phyloP scores from a whole-genome alignment of 1,284 basidiomycete species.

The Somion occarium region DNA sequence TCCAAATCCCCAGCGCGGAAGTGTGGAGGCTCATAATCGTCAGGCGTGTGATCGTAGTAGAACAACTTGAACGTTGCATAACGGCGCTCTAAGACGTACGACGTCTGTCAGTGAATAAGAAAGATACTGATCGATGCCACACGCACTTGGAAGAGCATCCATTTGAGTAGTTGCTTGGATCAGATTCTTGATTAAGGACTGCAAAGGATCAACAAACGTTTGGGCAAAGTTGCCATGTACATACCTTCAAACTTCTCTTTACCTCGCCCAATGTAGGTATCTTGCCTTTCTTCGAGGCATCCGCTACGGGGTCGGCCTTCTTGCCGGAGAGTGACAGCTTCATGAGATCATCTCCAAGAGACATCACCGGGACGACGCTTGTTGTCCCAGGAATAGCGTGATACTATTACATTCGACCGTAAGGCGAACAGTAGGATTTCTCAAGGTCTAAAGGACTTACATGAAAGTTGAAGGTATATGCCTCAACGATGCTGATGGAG shows the following conservation, averaged over 20 bases:
- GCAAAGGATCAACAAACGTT: conserved; percentile 2
- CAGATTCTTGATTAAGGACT: conserved; percentile 68
- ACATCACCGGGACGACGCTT: conserved; percentile 58
- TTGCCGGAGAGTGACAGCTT: conserved; percentile 42
- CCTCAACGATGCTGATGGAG: conserved; percentile 76
- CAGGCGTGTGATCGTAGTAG: conserved; percentile 70
- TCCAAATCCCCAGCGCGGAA: conserved; percentile 64
- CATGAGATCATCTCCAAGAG: conserved; percentile 52
- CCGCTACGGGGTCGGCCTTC: conserved; percentile 45
- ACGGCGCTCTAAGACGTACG: conserved; percentile 51
- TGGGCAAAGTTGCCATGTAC: neutral
- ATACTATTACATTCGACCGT: no score
- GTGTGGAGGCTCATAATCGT: conserved; percentile 72
- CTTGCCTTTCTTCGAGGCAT: conserved; percentile 51
- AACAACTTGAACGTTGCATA: conserved; percentile 82
- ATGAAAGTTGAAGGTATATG: conserved; percentile 79
- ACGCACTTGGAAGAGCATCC: conserved; percentile 69
- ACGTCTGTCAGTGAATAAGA: neutral
- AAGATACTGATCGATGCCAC: conserved; percentile 2
- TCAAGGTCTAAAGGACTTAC: conserved; percentile 33
- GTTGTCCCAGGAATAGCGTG: conserved; percentile 53
- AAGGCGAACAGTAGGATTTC: no score
- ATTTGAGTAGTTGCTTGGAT: conserved; percentile 73
- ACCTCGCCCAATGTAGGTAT: conserved; percentile 67
- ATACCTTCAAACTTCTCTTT: conserved; percentile 67